phyloP scores from a whole-genome alignment of 2,329 filamentous ascomycete species.

The Ascochyta lentis region DNA sequence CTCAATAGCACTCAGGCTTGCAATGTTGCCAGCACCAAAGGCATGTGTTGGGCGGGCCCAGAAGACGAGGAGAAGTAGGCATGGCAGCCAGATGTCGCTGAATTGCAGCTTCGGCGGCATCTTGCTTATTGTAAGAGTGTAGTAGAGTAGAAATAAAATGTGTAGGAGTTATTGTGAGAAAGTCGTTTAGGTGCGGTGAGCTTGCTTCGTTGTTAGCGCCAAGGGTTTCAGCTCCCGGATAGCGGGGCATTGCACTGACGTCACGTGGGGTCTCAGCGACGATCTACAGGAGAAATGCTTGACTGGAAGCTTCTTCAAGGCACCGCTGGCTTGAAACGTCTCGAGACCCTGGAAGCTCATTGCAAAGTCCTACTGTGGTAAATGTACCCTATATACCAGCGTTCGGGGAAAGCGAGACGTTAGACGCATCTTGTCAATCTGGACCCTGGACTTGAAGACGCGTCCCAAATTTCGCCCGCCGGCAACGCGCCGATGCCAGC shows the following conservation, averaged over 20 bases:
- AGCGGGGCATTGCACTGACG: slow-evolving; percentile 16
- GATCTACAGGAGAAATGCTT: neutral
- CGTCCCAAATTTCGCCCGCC: neutral
- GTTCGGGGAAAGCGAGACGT: neutral
- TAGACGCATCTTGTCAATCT: slow-evolving; percentile 8
- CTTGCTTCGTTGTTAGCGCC: slow-evolving; percentile 1
- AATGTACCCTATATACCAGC: neutral
- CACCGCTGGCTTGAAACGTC: neutral
- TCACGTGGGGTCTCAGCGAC: slow-evolving; percentile 15
- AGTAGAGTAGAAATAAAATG: neutral
- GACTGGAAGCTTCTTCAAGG: neutral
- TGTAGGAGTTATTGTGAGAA: slow-evolving; percentile 12
- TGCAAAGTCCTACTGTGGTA: neutral
- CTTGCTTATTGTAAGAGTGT: slow-evolving; percentile 2
- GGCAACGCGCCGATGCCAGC: neutral
- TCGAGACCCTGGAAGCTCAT: neutral
- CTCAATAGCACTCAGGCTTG: slow-evolving; percentile 78
- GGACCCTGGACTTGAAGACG: slow-evolving; percentile 4
- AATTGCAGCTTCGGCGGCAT: slow-evolving; percentile 39
- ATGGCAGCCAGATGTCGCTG: slow-evolving; percentile 48
- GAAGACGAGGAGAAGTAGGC: slow-evolving; percentile 63
- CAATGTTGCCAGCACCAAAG: slow-evolving; percentile 90
- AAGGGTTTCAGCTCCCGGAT: slow-evolving; percentile 17
- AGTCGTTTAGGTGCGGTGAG: slow-evolving; percentile 10
- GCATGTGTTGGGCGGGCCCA: slow-evolving; percentile 73